Percentiles rank a stretch among this genome's conserved stretches.
phyloP scores from a whole-genome alignment of 441 rosid species.

The Kokia cookei region DNA sequence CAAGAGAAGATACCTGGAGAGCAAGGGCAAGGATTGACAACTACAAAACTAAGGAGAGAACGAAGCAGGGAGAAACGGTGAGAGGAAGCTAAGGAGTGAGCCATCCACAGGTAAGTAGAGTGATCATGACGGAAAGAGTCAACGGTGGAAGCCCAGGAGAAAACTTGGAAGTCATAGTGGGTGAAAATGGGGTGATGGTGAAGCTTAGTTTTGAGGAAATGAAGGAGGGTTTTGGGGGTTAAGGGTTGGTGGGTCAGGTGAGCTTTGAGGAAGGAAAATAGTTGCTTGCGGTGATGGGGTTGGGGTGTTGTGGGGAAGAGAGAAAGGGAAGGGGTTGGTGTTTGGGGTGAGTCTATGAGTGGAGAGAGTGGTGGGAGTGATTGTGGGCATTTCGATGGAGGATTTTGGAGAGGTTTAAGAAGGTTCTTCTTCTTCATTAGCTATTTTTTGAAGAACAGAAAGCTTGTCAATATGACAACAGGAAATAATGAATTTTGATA shows the following conservation, averaged over 20 bases:
- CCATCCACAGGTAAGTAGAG: slow-evolving; percentile 80
- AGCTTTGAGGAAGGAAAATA: slow-evolving; percentile 50
- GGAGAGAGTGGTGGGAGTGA: slow-evolving; percentile 29
- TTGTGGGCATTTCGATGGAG: slow-evolving; percentile 21
- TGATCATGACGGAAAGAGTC: slow-evolving; percentile 82
- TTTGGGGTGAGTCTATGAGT: slow-evolving; percentile 31
- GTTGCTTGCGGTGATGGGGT: slow-evolving; percentile 34
- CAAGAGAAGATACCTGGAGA: slow-evolving; percentile 86
- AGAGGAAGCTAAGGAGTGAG: slow-evolving; percentile 57
- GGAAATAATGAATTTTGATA: background rate
- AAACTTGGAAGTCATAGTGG: slow-evolving; percentile 69
- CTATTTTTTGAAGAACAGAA: slow-evolving; percentile 9
- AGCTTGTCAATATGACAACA: background rate
- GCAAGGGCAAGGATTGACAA: slow-evolving; percentile 71
- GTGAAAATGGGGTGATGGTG: slow-evolving; percentile 67
- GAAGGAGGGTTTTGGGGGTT: slow-evolving; percentile 44
- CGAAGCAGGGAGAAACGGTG: slow-evolving; percentile 48
- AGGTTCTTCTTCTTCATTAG: slow-evolving; percentile 33
- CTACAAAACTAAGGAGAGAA: slow-evolving; percentile 50
- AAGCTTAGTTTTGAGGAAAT: slow-evolving; percentile 66
- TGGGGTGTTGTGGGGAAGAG: slow-evolving; percentile 35
- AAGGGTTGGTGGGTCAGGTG: slow-evolving; percentile 48
- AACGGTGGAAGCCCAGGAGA: slow-evolving; percentile 66
- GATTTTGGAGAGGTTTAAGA: slow-evolving; percentile 20
- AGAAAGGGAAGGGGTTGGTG: slow-evolving; percentile 52